Base-by-base conservation (phyloP, 257 asterid species). In the Nicotiana attenuata region DNA sequence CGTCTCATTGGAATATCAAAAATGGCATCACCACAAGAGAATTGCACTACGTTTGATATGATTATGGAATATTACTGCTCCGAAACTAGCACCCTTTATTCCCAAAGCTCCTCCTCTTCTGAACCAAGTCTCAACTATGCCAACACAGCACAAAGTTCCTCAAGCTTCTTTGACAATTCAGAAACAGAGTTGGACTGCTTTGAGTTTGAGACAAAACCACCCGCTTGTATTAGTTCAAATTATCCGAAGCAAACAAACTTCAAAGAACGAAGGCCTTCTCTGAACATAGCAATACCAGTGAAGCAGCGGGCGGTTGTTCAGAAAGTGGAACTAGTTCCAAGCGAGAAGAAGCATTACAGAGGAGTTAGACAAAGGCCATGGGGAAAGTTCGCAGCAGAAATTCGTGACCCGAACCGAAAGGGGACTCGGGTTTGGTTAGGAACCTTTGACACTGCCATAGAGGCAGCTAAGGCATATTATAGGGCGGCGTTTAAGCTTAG, bases 351-450 rank as follows among this genome's bases (percentile, higher is more conserved):
- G 82, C 93, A 88, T 64, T 92, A 86, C 91, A 87, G 95, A 60
- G 95, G 95, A 67, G 95, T 92, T 31, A 84, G 97, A 81, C 90
- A 84, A 79, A 78, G 97, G 61, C 97, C 97, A 3, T 90, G 96
- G 94, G 94, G 95, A 28, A 91, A 91, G 24, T 91, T 87, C 65
- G 93, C 96, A 11, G 96, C 96, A 26, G 97, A 91, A 91, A 92
- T 92, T 19, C 92, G 97, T 17, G 97, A 92, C 66, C 97, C 97
- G 0, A 92, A 88, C 76, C 80, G 90, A 78, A 91, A 91, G 68
- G 97, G 97, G 14, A 83, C 93, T 13, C 85, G 97, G 80, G 90
- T 92, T 16, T 92, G 97, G 97, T 90, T 92, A 33, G 97, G 97
- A 9, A 92, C 97, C 5, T 92, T 89, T 69, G 92, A 92, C 33